These are phyloP conservation scores for Pseudonectria buxi DNA, from an alignment of 2,329 filamentous ascomycete genomes.

Conservation along the genomic window DNA sequence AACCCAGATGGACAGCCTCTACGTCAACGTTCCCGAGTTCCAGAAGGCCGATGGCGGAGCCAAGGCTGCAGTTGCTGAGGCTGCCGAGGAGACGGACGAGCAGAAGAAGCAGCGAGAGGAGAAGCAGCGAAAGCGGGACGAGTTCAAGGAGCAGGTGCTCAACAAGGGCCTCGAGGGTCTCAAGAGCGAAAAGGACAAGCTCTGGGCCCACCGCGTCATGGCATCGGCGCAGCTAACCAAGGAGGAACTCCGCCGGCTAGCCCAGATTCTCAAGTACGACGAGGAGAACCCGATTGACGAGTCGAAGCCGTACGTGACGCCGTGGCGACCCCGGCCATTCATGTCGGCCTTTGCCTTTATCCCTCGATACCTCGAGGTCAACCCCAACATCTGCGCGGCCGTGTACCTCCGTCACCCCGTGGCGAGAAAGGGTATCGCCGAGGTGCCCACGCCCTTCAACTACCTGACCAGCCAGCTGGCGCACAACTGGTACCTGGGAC, in stretches of 20 bases:
- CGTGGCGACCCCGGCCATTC: conserved; percentile 79
- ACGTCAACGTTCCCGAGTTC: conserved; percentile 24
- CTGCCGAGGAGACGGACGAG: conserved; percentile 11
- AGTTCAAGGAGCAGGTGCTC: conserved; percentile 26
- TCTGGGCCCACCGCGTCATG: conserved; percentile 26
- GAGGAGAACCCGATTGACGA: conserved; percentile 70
- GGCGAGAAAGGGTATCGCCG: conserved; percentile 70
- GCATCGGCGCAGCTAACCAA: conserved; percentile 31
- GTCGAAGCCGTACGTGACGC: conserved; percentile 79
- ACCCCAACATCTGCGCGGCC: conserved; percentile 92
- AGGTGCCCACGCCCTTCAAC: conserved; percentile 78
- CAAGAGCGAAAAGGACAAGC: conserved; percentile 26
- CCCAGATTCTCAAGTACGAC: conserved; percentile 53
- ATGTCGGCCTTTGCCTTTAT: conserved; percentile 95
- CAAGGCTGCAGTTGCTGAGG: conserved; percentile 1
- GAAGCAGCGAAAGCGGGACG: conserved; percentile 12
- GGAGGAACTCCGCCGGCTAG: conserved; percentile 48
- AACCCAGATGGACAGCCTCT: conserved; percentile 27
- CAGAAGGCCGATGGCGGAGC: conserved; percentile 21
- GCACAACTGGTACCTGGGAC: conserved; percentile 89
- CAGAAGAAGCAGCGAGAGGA: conserved; percentile 12
- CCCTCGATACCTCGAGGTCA: conserved; percentile 91
- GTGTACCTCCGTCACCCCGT: conserved; percentile 94
- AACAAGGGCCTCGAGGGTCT: conserved; percentile 30
- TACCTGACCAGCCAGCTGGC: conserved; percentile 68